A percentile compares a stretch with the other conserved stretches of the same genome.
phyloP scores from a whole-genome alignment of 257 asterid genomes.

The Ajuga chamaepitys region DNA sequence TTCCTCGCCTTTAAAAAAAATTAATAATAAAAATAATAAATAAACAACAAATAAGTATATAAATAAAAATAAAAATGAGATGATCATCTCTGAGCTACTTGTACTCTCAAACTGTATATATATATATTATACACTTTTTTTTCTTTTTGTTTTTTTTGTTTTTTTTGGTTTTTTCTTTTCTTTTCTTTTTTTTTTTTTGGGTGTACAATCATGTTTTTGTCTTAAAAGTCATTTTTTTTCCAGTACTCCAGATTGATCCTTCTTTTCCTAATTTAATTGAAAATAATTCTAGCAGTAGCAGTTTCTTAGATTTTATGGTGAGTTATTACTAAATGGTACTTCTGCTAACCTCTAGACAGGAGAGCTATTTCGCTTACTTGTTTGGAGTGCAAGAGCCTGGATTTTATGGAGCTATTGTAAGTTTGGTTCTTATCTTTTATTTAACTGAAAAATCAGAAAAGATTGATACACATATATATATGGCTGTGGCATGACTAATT shows the following conservation, averaged over 20 bases:
- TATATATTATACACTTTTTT: no score
- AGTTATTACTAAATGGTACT: constrained; percentile 13
- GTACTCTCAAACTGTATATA: constrained; percentile 4
- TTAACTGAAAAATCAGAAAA: not conserved
- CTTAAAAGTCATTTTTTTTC: not conserved
- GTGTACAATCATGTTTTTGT: not conserved
- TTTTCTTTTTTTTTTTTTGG: no score
- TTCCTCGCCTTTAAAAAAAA: no score
- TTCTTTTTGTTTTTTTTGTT: no score
- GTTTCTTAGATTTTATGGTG: constrained; percentile 9
- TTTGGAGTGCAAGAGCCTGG: constrained; percentile 98
- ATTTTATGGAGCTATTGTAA: constrained; percentile 92
- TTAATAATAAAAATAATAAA: no score
- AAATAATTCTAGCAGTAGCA: constrained; percentile 2
- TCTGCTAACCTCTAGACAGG: constrained; percentile 57
- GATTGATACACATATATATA: not conserved
- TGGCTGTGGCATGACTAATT: constrained; percentile 2
- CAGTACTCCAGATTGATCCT: not conserved
- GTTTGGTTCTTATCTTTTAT: constrained; percentile 23
- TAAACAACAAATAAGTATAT: not conserved
- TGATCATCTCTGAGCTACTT: not conserved
- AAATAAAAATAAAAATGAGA: not conserved
- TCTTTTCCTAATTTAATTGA: not conserved
- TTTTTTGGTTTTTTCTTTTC: no score
- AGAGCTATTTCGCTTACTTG: constrained; percentile 94